phyloP scores from a whole-genome alignment of 1,284 basidiomycete genomes.

The Phellinidium pouzarii region DNA sequence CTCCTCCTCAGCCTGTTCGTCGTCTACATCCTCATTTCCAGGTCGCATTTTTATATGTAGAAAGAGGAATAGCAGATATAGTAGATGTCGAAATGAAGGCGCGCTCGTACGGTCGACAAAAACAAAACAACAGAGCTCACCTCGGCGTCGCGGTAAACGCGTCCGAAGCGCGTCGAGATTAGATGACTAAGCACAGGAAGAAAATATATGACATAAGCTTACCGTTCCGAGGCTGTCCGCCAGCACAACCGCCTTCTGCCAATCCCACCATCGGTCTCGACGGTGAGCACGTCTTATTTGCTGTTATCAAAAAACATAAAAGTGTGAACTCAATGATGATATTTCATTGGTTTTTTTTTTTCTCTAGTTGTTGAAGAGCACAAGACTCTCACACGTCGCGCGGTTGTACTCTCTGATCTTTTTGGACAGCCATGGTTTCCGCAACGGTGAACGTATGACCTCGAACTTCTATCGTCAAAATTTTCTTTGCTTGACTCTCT shows the following conservation, averaged over 20 bases:
- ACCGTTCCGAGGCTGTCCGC: conserved; percentile 9
- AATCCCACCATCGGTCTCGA: conserved; percentile 2
- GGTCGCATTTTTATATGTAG: conserved; percentile 45
- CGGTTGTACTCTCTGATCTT: background rate
- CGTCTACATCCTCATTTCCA: conserved; percentile 68
- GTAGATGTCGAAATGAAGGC: background rate
- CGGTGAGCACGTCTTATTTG: background rate
- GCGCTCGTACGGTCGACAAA: background rate
- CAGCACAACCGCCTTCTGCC: conserved; percentile 6
- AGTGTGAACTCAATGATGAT: background rate
- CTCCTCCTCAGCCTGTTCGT: conserved; percentile 79
- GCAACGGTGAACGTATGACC: conserved; percentile 54
- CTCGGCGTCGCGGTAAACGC: background rate
- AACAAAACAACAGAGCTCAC: no score
- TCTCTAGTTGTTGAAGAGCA: background rate
- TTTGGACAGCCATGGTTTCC: conserved; percentile 44
- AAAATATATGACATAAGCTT: conserved; percentile 8
- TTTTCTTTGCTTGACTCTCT: conserved; percentile 21
- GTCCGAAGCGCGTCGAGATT: background rate
- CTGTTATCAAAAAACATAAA: background rate
- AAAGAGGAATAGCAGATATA: background rate
- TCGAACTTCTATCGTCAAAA: background rate
- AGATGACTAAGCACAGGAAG: background rate
- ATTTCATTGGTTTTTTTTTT: background rate
- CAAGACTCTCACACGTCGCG: background rate